These are phyloP conservation scores for Chaetomiaceae sp. DNA, from an alignment of 2,329 filamentous ascomycete genomes.

Conservation along the genomic window DNA sequence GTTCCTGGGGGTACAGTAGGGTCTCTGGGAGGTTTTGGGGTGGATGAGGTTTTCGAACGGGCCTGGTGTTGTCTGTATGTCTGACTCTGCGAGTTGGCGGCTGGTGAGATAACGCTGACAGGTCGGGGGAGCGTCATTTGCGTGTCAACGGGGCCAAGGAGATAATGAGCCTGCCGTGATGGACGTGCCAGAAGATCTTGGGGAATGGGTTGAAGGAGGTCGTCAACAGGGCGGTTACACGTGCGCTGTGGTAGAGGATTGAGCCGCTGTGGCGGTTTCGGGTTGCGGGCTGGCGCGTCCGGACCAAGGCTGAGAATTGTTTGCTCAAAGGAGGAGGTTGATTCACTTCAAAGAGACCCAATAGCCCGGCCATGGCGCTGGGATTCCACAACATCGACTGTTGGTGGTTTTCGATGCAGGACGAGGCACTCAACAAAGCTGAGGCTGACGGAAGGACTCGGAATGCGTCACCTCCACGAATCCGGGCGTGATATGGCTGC, in stretches of 20 bases:
- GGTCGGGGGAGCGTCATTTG: too few relatives aligned
- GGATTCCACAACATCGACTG: not conserved
- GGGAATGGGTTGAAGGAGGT: not conserved
- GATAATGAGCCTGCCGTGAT: too few relatives aligned
- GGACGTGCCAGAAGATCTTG: too few relatives aligned
- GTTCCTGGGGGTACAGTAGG: not conserved
- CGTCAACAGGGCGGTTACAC: not conserved
- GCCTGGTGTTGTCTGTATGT: too few relatives aligned
- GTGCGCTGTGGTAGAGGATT: not conserved
- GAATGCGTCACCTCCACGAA: not conserved
- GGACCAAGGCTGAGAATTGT: too few relatives aligned
- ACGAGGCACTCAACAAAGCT: not conserved
- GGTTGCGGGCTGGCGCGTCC: not conserved
- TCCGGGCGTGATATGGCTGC: not conserved
- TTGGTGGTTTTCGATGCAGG: not conserved
- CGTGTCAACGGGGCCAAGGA: too few relatives aligned
- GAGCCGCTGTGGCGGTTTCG: not conserved
- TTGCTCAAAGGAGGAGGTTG: not conserved
- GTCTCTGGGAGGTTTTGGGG: too few relatives aligned
- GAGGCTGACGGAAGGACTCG: not conserved
- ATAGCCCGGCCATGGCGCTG: too few relatives aligned
- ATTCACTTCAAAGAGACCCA: not conserved
- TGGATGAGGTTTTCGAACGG: too few relatives aligned
- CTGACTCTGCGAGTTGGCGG: too few relatives aligned
- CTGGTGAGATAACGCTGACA: too few relatives aligned